Percentiles rank a stretch among this genome's conserved stretches.
These are phyloP conservation scores for Trichophaea hybrida DNA, from an alignment of 2,329 filamentous ascomycete genomes.

Conservation along the genomic window DNA sequence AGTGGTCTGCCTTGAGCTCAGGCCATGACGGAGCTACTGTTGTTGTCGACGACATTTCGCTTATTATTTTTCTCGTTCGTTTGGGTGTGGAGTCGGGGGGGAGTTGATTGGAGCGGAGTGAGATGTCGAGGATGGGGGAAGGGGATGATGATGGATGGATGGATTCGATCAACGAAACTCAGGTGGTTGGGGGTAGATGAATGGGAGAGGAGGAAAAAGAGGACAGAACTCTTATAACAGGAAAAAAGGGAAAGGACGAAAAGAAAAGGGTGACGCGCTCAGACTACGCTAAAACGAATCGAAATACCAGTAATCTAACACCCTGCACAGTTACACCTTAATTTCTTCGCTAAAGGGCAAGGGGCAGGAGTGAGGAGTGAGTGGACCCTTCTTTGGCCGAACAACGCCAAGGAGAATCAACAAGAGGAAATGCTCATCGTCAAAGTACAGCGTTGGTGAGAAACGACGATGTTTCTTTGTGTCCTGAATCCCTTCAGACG, in stretches of 20 bases:
- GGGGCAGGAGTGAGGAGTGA: not conserved
- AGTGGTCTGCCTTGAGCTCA: slow-evolving; percentile 13
- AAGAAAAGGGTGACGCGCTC: not conserved
- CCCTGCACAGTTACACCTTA: not conserved
- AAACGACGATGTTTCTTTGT: too few relatives aligned
- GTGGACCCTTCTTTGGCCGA: not conserved
- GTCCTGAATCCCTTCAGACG: too few relatives aligned
- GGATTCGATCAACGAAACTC: too few relatives aligned
- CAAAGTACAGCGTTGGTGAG: too few relatives aligned
- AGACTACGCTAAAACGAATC: not conserved
- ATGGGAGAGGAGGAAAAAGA: not conserved
- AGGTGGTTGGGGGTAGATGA: not conserved
- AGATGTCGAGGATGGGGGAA: too few relatives aligned
- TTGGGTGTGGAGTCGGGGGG: too few relatives aligned
- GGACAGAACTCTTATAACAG: not conserved
- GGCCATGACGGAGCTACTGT: slow-evolving; percentile 12
- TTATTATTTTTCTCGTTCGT: not conserved
- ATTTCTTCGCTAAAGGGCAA: not conserved
- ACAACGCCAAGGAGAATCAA: too few relatives aligned
- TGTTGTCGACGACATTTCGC: slow-evolving; percentile 10
- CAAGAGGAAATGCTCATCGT: too few relatives aligned
- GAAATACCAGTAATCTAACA: not conserved
- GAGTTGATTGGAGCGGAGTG: too few relatives aligned
- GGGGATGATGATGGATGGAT: too few relatives aligned
- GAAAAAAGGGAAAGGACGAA: not conserved